Evolutionary conservation across 2,329 filamentous ascomycete genomes (phyloP).

Genomic region (Aspergillus nomiae): DNA sequence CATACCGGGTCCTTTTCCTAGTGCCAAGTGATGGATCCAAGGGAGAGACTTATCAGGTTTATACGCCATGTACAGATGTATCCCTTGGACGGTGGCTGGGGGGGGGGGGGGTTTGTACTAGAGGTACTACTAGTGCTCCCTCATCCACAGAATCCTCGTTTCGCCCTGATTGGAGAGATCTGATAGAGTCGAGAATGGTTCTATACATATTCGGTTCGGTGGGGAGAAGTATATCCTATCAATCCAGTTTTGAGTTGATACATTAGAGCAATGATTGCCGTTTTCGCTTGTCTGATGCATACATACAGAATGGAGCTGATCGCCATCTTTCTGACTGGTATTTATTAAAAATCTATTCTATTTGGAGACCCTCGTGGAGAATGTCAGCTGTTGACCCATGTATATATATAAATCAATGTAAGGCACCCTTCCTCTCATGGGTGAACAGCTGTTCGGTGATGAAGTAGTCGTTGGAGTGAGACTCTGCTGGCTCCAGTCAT

Average conservation of each 20-base stretch:
- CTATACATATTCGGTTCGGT: background rate
- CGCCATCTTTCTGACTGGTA: background rate
- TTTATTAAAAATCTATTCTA: background rate
- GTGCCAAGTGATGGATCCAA: background rate
- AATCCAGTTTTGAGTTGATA: background rate
- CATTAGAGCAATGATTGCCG: background rate
- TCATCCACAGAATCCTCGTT: background rate
- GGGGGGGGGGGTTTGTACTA: background rate
- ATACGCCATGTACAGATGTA: background rate
- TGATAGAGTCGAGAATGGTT: background rate
- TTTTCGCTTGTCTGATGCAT: background rate
- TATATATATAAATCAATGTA: constrained; percentile 2
- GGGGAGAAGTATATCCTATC: background rate
- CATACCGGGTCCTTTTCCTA: background rate
- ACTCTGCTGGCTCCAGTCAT: constrained; percentile 8
- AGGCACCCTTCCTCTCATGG: background rate
- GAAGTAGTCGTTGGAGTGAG: background rate
- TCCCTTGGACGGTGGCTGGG: constrained; percentile 1
- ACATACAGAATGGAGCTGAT: background rate
- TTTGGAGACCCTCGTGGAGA: background rate
- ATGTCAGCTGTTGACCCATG: background rate
- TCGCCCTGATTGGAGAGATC: background rate
- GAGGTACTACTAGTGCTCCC: too few relatives aligned
- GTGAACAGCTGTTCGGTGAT: constrained; percentile 51
- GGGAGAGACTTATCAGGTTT: background rate